A percentile compares a stretch with the other conserved stretches of the same genome.
Conservation (phyloP, 495 filamentous ascomycete genomes). For the Pyrenula massariospora region DNA sequence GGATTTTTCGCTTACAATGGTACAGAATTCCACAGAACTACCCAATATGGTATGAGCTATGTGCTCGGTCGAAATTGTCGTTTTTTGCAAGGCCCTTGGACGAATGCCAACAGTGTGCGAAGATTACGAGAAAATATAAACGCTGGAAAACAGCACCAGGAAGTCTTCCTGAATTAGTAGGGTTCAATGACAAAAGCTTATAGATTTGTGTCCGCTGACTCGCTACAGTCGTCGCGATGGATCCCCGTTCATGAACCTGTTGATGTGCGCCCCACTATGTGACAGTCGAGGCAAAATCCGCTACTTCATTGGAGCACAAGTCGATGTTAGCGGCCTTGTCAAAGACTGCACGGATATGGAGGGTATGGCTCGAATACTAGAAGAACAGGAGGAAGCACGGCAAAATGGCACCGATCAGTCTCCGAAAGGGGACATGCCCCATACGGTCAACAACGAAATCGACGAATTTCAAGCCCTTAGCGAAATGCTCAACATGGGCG, state of each 20-base stretch:
- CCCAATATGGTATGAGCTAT: slow-evolving; percentile 48
- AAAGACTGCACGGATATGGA: slow-evolving; percentile 48
- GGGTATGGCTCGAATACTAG: slow-evolving; percentile 23
- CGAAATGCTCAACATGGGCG: slow-evolving; percentile 49
- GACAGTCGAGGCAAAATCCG: slow-evolving; percentile 49
- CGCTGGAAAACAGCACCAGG: slow-evolving; percentile 49
- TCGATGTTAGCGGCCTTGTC: slow-evolving; percentile 45
- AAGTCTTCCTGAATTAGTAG: slow-evolving; percentile 60
- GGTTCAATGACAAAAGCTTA: slow-evolving; percentile 9
- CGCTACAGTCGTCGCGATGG: slow-evolving; percentile 40
- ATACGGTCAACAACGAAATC: slow-evolving; percentile 8
- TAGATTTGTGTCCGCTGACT: neutral
- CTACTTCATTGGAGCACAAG: slow-evolving; percentile 51
- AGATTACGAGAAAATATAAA: slow-evolving; percentile 45
- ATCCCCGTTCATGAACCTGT: slow-evolving; percentile 54
- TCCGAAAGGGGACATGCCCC: slow-evolving; percentile 22
- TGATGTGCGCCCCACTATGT: slow-evolving; percentile 49
- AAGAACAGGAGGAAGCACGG: slow-evolving; percentile 1
- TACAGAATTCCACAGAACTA: slow-evolving; percentile 48
- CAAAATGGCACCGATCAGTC: neutral
- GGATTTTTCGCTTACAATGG: neutral
- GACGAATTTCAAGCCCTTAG: slow-evolving; percentile 41
- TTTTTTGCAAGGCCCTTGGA: slow-evolving; percentile 49
- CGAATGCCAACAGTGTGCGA: slow-evolving; percentile 33
- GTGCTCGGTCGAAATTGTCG: slow-evolving; percentile 50